Percentiles rank a stretch among this genome's conserved stretches.
Conservation (phyloP, 2,329 filamentous ascomycete species). For the Scedosporium aurantiacum region DNA sequence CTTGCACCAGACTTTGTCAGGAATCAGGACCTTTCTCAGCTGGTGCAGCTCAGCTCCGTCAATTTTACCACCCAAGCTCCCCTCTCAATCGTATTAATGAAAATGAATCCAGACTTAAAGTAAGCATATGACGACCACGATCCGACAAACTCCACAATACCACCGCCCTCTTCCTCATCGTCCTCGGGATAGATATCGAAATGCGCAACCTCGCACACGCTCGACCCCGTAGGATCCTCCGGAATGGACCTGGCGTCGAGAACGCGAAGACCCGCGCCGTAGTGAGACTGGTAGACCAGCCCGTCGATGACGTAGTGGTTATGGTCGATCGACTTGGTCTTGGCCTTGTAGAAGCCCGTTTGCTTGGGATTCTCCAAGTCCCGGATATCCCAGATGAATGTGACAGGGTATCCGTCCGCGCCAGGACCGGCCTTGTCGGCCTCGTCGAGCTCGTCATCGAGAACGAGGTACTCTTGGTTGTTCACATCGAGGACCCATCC, state of each 20-base stretch:
- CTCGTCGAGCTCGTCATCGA: constrained; percentile 46
- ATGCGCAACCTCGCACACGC: constrained; percentile 34
- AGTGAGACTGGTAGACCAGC: constrained; percentile 37
- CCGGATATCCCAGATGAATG: constrained; percentile 39
- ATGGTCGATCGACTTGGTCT: constrained; percentile 32
- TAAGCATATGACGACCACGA: constrained; percentile 38
- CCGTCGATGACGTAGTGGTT: constrained; percentile 36
- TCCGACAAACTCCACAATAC: constrained; percentile 27
- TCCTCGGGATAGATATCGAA: constrained; percentile 42
- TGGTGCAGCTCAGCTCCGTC: constrained; percentile 7
- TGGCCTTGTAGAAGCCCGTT: constrained; percentile 30
- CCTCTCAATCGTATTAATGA: constrained; percentile 41
- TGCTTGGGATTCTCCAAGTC: constrained; percentile 29
- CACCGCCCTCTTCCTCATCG: constrained; percentile 25
- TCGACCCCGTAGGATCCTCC: constrained; percentile 30
- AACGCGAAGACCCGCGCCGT: constrained; percentile 34
- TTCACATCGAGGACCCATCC: constrained; percentile 39
- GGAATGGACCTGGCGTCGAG: constrained; percentile 25
- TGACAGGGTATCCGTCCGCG: constrained; percentile 32
- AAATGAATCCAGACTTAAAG: constrained; percentile 36
- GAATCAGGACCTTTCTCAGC: no score
- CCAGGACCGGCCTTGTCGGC: constrained; percentile 25
- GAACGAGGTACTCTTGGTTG: constrained; percentile 33
- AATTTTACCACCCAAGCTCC: constrained; percentile 37
- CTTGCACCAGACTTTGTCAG: no score